Evolutionary conservation across 1,139 yeast species (phyloP), one percentile per base, ranked within the genome.

Genomic region (Pichia sp.): DNA sequence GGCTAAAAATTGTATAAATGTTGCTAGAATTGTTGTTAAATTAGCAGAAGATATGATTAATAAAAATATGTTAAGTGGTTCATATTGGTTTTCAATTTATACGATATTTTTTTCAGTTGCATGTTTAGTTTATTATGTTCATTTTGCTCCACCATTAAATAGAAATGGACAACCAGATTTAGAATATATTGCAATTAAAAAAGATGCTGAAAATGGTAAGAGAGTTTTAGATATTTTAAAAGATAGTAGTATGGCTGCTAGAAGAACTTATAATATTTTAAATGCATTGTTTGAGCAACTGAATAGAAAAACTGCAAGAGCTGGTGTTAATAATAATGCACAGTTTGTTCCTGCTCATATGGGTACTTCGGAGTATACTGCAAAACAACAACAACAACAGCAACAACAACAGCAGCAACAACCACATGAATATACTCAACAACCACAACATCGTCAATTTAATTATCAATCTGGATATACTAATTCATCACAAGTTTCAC

Each of bases 41-140:
- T 62, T 87, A 46, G 91, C 95, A 0, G 80, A 84, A 57, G 91
- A 84, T 51, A 78, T 88, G 85, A 78, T 84, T 48, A 76, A 77
- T 49, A 78, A 79, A 48, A 73, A 82, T 47, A 70, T 86, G 56
- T 67, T 88, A 42, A 78, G 84, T 47, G 96, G 96, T 1, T 85
- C 95, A 2, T 88, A 88, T 60, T 87, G 96, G 96, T 88, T 87
- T 58, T 81, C 93, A 14, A 82, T 84, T 61, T 88, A 88, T 60
- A 86, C 96, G 0, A 82, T 88, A n/a, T 88, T 88, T 60, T 88
- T 86, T 59, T 80, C 95, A 3, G 88, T 88, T 42, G 95, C 96
- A 0, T 85, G 95, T 53, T 68, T 88, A 53, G 78, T 86, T 9
- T 88, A 83, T 56, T 88, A 86, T 57, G 84, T 80, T 45, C 95